phyloP scores from a whole-genome alignment of 2,329 filamentous ascomycete genomes.

The Hirsutella minnesotensis region DNA sequence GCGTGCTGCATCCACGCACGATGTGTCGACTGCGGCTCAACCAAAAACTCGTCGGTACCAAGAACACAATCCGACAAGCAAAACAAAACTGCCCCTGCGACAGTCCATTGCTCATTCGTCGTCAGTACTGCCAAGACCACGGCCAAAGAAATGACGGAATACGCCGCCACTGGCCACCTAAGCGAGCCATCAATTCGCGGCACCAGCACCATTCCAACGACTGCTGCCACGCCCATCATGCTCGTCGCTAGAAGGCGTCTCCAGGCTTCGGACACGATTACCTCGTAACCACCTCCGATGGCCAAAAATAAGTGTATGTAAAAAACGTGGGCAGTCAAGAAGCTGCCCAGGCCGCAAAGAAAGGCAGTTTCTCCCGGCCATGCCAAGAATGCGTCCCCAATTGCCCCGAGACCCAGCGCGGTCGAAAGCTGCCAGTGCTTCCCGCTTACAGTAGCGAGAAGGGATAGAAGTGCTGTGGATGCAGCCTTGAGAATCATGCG shows the following conservation, averaged over 20 bases:
- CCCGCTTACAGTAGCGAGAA: slow-evolving; percentile 6
- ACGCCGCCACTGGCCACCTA: slow-evolving; percentile 17
- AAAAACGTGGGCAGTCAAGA: slow-evolving; percentile 20
- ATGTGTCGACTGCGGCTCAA: slow-evolving; percentile 11
- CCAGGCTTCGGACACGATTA: slow-evolving; percentile 6
- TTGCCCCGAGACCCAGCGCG: slow-evolving; percentile 17
- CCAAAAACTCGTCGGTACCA: slow-evolving; percentile 19
- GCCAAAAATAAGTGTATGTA: slow-evolving; percentile 18
- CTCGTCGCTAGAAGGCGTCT: slow-evolving; percentile 6
- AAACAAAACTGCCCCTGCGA: slow-evolving; percentile 19
- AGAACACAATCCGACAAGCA: slow-evolving; percentile 20
- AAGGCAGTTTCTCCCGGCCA: slow-evolving; percentile 20
- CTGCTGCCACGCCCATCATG: slow-evolving; percentile 12
- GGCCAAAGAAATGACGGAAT: slow-evolving; percentile 16
- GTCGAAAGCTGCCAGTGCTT: slow-evolving; percentile 11
- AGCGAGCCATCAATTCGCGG: slow-evolving; percentile 13
- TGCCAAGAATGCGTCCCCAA: slow-evolving; percentile 24
- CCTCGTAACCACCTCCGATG: slow-evolving; percentile 3
- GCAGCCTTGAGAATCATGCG: slow-evolving; percentile 19
- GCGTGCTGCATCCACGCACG: slow-evolving; percentile 18
- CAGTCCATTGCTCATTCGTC: slow-evolving; percentile 10
- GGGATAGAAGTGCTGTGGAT: slow-evolving; percentile 18
- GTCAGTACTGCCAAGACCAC: slow-evolving; percentile 21
- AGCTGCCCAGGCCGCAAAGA: slow-evolving; percentile 19
- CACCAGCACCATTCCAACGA: slow-evolving; percentile 15